phyloP scores from a whole-genome alignment of 139 green algal genomes.

The Chlamydomonas sp. region DNA sequence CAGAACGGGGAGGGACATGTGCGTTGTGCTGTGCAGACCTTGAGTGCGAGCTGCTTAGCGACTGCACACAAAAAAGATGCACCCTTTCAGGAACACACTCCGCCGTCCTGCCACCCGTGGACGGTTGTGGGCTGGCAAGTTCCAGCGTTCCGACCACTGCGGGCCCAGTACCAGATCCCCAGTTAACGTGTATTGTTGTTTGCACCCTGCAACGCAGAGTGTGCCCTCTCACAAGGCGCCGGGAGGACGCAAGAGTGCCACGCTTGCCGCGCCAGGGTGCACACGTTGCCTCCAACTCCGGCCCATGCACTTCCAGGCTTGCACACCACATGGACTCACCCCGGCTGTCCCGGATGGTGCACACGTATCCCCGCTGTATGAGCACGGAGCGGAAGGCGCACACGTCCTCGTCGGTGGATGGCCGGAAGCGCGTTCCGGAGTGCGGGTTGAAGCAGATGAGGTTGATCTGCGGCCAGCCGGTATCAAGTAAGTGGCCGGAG shows the following conservation, averaged over 20 bases:
- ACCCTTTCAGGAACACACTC: background rate
- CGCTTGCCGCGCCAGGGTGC: background rate
- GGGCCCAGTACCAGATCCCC: no score
- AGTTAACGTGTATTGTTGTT: no score
- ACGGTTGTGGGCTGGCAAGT: no score
- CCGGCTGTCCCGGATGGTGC: conserved; percentile 76
- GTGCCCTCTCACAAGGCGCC: no score
- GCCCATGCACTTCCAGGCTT: background rate
- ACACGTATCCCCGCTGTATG: conserved; percentile 70
- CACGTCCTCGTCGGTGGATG: conserved; percentile 53
- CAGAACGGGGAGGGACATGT: no score
- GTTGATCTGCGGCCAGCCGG: conserved; percentile 51
- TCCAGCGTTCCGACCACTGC: no score
- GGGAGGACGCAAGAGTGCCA: no score
- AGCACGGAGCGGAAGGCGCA: conserved; percentile 68
- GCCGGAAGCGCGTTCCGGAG: conserved; percentile 67
- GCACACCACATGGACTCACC: conserved; percentile 52
- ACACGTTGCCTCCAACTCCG: background rate
- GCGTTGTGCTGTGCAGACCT: background rate
- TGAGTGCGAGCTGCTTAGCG: background rate
- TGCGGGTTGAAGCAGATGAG: conserved; percentile 85
- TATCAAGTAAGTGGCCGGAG: background rate
- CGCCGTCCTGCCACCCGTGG: no score
- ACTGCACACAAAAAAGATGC: background rate
- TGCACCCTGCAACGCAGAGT: no score